Base-by-base conservation (phyloP, 768 basidiomycete genomes). In the Candolleomyces aberdarensis region DNA sequence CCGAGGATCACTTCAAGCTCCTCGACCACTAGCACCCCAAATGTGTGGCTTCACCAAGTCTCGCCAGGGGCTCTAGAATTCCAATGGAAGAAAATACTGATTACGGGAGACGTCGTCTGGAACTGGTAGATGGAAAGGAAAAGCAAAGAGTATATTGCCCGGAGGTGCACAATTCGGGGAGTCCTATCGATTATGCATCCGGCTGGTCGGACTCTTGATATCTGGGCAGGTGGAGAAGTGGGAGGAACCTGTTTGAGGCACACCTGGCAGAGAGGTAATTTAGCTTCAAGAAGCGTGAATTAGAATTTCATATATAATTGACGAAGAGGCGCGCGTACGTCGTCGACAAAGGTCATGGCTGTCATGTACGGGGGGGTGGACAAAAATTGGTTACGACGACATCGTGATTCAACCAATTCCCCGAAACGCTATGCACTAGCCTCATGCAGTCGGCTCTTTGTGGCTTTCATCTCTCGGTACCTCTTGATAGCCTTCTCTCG, bases 381-480 rank as follows among this genome's bases (percentile, higher is more conserved):
- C 6, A 9, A 17, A 17, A 46, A 46, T 7, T 7, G 44, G 3
- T 5, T 9, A 9, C 15, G 3, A 46, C 19, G 44, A 46, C 7
- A 17, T 20, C 15, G 19, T 20, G 7, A 7, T 20, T 8, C 10
- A 17, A 26, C 26, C 3, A 26, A 26, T 26, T 39, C 62, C 66
- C 20, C 65, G 56, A n/a, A 36, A 11, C 36, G 11, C 63, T 57
- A 39, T 63, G 64, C 48, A 63, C 64, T 14, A 17, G 20, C 7
- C 14, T 55, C 59, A 22, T 11, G 7, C 19, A 60, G 55, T 59
- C 65, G 66, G 46, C 64, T 67, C 67, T 76, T 79, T 65, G 69
- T 75, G 20, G 82, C 85, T 71, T 88, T 92, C 71, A 92, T 66
- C 71, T 87, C 82, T 61, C 91, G 76, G 71, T 92, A 92, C 57